phyloP scores from a whole-genome alignment of 2,329 filamentous ascomycete species.

The Epichloe coenophiala region DNA sequence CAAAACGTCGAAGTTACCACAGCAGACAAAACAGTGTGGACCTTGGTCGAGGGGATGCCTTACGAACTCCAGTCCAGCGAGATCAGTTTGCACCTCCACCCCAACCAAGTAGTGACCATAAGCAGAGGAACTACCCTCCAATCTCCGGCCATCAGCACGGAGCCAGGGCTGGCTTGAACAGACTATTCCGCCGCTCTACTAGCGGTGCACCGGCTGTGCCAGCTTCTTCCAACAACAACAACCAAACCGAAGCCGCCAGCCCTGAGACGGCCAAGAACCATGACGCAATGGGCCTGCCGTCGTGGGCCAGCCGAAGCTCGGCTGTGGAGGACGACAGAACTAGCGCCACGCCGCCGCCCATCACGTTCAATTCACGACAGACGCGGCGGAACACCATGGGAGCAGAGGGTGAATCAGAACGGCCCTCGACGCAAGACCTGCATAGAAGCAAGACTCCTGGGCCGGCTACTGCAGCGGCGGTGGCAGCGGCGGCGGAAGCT shows the following conservation, averaged over 20 bases:
- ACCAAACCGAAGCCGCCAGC: slow-evolving; percentile 1
- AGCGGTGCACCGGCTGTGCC: slow-evolving; percentile 17
- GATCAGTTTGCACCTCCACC: slow-evolving; percentile 9
- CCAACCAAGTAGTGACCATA: slow-evolving; percentile 16
- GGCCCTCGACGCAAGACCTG: slow-evolving; percentile 6
- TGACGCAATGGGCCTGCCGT: slow-evolving; percentile 24
- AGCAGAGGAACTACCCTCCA: slow-evolving; percentile 35
- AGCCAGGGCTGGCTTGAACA: slow-evolving; percentile 32
- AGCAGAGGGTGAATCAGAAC: slow-evolving; percentile 8
- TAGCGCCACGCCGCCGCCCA: slow-evolving; percentile 43
- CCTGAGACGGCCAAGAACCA: slow-evolving; percentile 11
- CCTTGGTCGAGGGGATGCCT: slow-evolving; percentile 12
- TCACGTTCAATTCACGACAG: slow-evolving; percentile 31
- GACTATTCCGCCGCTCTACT: slow-evolving; percentile 37
- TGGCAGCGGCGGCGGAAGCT: slow-evolving; percentile 3
- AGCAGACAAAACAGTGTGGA: slow-evolving; percentile 19
- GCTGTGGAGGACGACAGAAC: slow-evolving; percentile 27
- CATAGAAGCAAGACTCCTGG: slow-evolving; percentile 3
- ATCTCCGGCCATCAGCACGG: slow-evolving; percentile 30
- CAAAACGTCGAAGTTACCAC: slow-evolving; percentile 8
- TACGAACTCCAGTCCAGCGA: slow-evolving; percentile 14
- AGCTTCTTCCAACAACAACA: neutral
- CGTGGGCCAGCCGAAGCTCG: slow-evolving; percentile 23
- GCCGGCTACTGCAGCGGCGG: slow-evolving; percentile 1
- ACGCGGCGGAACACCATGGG: slow-evolving; percentile 15